These are phyloP conservation scores for Penicillium malachiteum DNA, from an alignment of 495 filamentous ascomycete species.

Conservation along the genomic window DNA sequence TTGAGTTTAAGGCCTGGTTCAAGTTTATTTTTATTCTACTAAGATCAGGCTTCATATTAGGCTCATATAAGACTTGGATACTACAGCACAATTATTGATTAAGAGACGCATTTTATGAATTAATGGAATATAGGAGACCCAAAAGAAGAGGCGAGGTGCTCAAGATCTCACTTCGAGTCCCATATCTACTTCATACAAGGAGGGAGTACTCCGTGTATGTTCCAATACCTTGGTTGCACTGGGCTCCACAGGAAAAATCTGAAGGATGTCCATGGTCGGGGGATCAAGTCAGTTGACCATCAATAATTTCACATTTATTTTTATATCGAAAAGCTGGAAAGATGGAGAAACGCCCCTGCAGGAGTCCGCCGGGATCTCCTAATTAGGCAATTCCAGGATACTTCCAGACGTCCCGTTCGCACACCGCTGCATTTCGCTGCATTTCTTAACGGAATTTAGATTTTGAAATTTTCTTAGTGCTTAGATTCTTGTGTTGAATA, in stretches of 20 bases:
- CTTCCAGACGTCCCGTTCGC: not conserved
- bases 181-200: too few species aligned
- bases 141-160: too few species aligned
- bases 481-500: not conserved
- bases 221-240: not conserved
- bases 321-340: constrained; percentile 3
- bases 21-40: not conserved
- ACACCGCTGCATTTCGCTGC: not conserved
- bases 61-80: too few species aligned
- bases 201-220: not conserved
- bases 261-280: constrained; percentile 1
- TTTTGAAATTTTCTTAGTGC: not conserved
- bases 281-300: constrained; percentile 10
- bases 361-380: constrained; percentile 15
- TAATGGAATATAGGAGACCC: too few species aligned
- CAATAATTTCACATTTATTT: not conserved
- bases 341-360: constrained; percentile 2
- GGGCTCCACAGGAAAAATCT: constrained; percentile 2
- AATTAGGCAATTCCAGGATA: constrained; percentile 15
- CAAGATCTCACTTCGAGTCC: too few species aligned
- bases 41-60: not conserved
- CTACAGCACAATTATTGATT: too few species aligned
- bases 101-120: too few species aligned
- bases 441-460: not conserved
- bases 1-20: too few species aligned